A percentile compares a stretch with the other conserved stretches of the same genome.
These are phyloP conservation scores for Sistotremastrum suecicum DNA, from an alignment of 768 basidiomycete species.

Conservation along the genomic window DNA sequence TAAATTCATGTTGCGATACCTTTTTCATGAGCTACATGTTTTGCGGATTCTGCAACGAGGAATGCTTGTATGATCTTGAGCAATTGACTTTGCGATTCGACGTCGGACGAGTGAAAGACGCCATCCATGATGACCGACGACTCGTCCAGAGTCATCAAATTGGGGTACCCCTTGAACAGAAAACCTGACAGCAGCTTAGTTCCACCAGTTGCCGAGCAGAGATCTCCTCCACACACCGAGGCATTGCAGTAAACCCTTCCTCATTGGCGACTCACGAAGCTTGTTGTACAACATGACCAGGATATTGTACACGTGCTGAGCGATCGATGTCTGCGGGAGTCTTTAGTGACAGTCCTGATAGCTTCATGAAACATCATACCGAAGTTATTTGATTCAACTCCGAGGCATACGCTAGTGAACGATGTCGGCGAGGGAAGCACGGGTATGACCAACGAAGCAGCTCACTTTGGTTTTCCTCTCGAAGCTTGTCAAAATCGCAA, in stretches of 20 bases:
- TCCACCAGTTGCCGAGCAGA: neutral
- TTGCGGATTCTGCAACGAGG: slow-evolving; percentile 66
- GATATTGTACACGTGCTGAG: slow-evolving; percentile 68
- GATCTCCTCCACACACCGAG: slow-evolving; percentile 39
- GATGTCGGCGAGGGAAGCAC: slow-evolving; percentile 1
- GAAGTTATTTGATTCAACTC: slow-evolving; percentile 48
- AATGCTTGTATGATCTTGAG: slow-evolving; percentile 90
- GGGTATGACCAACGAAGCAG: neutral
- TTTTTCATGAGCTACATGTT: slow-evolving; percentile 61
- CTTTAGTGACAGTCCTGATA: neutral
- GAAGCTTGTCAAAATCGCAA: slow-evolving; percentile 72
- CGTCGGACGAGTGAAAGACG: slow-evolving; percentile 64
- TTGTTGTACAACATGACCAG: slow-evolving; percentile 64
- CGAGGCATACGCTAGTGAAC: slow-evolving; percentile 30
- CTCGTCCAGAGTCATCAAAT: slow-evolving; percentile 69
- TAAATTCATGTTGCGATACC: slow-evolving; percentile 18
- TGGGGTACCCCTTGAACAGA: slow-evolving; percentile 84
- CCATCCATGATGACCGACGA: slow-evolving; percentile 82
- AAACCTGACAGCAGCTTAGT: slow-evolving; percentile 42
- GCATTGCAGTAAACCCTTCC: slow-evolving; percentile 69
- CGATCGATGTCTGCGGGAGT: slow-evolving; percentile 44
- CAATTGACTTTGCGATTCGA: slow-evolving; percentile 58
- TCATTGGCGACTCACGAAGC: slow-evolving; percentile 39
- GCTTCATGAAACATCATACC: slow-evolving; percentile 18
- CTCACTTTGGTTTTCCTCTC: slow-evolving; percentile 47